Evolutionary conservation across 352 stramenopile species (phyloP), one percentile per base, ranked within the genome.

Genomic region (Phytophthora litchii): DNA sequence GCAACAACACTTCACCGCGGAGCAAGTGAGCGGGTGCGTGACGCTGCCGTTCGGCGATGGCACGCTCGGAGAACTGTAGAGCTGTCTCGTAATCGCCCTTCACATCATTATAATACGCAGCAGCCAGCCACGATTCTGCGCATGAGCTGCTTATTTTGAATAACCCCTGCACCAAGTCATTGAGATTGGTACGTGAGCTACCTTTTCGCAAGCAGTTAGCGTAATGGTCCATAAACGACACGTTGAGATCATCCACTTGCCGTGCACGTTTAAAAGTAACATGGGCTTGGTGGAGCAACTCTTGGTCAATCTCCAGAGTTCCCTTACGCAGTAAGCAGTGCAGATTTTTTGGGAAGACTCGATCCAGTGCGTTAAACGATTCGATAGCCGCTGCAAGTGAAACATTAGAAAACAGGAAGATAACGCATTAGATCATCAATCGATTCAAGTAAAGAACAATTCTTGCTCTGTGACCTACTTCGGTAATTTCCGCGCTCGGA

Each of bases 41-140:
- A 34, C 55, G 51, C 34, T 67, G 57, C 25, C 78, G 50, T 31
- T 66, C 65, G 11, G 54, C 23, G 21, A 94, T 80, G 17, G 86
- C 80, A 17, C 81, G 76, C 31, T 94, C 83, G 19, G 71, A 86
- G 41, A 92, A 84, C 60, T 92, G 79, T 17, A 92, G 48, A 3
- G 86, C 86, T 6, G 69, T 76, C 36, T 92, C 78, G 44, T 79
- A 62, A 41, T 94, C 86, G 16, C 69, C 76, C 41, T 92, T 94
- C 44, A 91, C 63, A 13, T 91, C 81, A 29, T 76, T 86, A 45
- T 88, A 88, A 46, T 84, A 92, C 19, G 80, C 79, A 6, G 83
- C 86, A 34, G 86, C 86, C 35, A 94, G 76, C 83, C 86, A 94
- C 3, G 74, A 70, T 38, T 89, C 74, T 8, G 73, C 66, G 19